Base-by-base conservation (phyloP, 2,329 filamentous ascomycete genomes). In the Cordyceps tenuipes region DNA sequence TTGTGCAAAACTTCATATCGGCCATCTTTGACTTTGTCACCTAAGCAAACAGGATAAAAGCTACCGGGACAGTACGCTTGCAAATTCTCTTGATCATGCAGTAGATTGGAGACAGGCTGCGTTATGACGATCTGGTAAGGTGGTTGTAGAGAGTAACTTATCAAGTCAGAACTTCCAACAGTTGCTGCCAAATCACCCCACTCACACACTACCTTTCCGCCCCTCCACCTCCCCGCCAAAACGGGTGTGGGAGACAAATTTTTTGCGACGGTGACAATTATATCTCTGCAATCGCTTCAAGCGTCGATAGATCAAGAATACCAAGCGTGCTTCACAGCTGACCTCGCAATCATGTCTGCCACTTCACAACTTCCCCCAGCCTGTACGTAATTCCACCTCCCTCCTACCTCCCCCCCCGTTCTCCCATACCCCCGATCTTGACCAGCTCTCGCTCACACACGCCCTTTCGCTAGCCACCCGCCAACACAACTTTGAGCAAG, bases 401-500 rank as follows among this genome's bases (percentile, higher is more conserved):
- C 31, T 3, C 3, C 17, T 10, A 6, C 10, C 17, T 34, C 48
- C 31, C 17, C 36, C 48, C 31, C 17, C 36, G 9, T 47, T 9
- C 43, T 19, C 15, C 1, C 39, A 4, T 43, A 5, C 15, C 17
- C 17, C 39, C 39, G 15, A 43, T 2, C 34, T 36, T 13, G 3
- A 10, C 5, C 12, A 10, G 10, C 34, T n/a, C n/a, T 43, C 6
- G 19, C 54, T 36, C 46, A 44, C 19, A 9, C 2, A 15, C n/a
- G 3, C 23, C 43, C 15, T 21, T 34, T 48, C 23, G 65, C 61
- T 67, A 83, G 81, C 80, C 68, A 75, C 76, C 67, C 80, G 81
- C 67, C 81, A 86, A 69, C 74, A 80, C 65, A 81, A 85, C 69
- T 90, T 97, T 77, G 94, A 97, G 72, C 87, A 94, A 69, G 89